A percentile compares a stretch with the other conserved stretches of the same genome.
Conservation (phyloP, 148 eudicot genomes). For the Chenopodium album region DNA sequence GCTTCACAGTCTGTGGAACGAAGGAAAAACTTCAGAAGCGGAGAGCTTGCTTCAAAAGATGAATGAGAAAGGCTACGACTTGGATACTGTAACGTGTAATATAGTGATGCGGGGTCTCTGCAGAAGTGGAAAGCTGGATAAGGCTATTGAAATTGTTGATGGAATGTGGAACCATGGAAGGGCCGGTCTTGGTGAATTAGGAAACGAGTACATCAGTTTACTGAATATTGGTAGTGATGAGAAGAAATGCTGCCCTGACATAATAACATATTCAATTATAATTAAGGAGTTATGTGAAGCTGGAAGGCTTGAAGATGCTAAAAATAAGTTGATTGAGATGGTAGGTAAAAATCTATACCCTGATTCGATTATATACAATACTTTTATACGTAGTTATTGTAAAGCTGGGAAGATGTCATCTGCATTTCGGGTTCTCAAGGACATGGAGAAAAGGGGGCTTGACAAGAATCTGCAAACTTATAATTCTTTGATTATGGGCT, state of each 20-base stretch:
- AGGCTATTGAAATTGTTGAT: constrained; percentile 74
- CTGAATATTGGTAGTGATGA: constrained; percentile 39
- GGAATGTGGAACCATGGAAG: constrained; percentile 87
- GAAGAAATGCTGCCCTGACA: constrained; percentile 67
- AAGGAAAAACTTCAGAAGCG: constrained; percentile 73
- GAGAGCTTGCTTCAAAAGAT: constrained; percentile 76
- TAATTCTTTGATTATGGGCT: constrained; percentile 72
- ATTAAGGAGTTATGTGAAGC: constrained; percentile 71
- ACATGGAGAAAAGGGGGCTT: constrained; percentile 89
- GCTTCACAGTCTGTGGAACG: constrained; percentile 82
- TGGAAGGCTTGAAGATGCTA: constrained; percentile 90
- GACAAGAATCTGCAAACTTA: constrained; percentile 75
- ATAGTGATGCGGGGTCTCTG: constrained; percentile 88
- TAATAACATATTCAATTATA: constrained; percentile 83
- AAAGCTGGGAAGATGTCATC: constrained; percentile 72
- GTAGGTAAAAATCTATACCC: constrained; percentile 66
- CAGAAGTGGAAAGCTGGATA: constrained; percentile 70
- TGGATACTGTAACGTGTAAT: constrained; percentile 81
- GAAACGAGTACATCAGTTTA: constrained; percentile 46
- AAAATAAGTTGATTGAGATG: constrained; percentile 81
- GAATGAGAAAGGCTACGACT: constrained; percentile 70
- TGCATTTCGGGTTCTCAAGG: constrained; percentile 91
- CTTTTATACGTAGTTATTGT: constrained; percentile 62
- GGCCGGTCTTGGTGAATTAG: constrained; percentile 66
- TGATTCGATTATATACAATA: constrained; percentile 69